Base-by-base conservation (phyloP, 129 eudicot species). In the Flaveria bidentis region DNA sequence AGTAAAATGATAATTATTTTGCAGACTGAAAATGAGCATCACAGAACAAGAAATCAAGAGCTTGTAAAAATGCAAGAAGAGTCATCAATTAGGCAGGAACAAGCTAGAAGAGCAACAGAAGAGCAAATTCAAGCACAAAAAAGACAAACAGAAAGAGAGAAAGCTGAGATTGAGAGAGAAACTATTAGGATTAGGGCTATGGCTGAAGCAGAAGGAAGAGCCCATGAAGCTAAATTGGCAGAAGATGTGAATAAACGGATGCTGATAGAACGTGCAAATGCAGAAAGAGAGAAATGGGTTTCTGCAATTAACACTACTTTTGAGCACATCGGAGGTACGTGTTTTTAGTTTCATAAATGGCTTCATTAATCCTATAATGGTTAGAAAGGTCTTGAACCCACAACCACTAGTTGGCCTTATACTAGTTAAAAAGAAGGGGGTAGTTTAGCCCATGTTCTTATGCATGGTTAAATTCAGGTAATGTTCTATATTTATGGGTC, bases 141-240 rank as follows among this genome's bases (percentile, higher is more conserved):
- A 33, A 85, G 94, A 58, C 96, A 91, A 89, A 95, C 99, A 36
- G 99, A 95, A 80, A 85, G 89, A 26, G 97, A 91, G 80, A 95
- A 89, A 87, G 99, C 97, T 49, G 97, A 91, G 76, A 95, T 91
- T 41, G 97, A 89, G 77, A 85, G 97, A 82, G 97, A 95, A 82
- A 95, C 99, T 28, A 91, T 95, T 22, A 89, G 89, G 83, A 96
- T 91, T 74, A 90, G 92, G 78, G 92, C 97, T 47, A 80, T 91
- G 88, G 97, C 99, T 53, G 99, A 95, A 77, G 97, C 99, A 9
- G 97, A 95, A 85, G 99, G 87, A 52, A 85, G 96, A 71, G 99
- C 96, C 75, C 99, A 89, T 83, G 97, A 95, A 86, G 96, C 97
- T 16, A 89, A 89, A 78, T 84, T 95, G 75, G 90, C 93, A 50